phyloP scores from a whole-genome alignment of 768 basidiomycete genomes.

The Mrakia blollopis region DNA sequence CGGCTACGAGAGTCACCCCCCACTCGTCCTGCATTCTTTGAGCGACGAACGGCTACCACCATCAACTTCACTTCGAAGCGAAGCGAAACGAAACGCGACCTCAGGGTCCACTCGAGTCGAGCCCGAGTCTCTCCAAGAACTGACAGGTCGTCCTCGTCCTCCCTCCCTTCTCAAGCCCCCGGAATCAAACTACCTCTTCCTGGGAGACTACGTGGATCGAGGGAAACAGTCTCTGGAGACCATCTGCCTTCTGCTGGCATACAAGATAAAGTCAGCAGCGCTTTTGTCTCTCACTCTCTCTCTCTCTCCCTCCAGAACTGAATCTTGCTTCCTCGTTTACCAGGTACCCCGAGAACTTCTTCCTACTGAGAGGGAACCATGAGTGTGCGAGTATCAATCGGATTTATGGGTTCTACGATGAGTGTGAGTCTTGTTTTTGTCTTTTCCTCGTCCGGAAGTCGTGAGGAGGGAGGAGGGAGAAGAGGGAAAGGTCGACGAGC shows the following conservation, averaged over 20 bases:
- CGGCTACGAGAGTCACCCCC: too few species aligned
- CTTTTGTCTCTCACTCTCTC: not conserved
- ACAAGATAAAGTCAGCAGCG: conserved; percentile 59
- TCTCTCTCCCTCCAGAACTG: too few species aligned
- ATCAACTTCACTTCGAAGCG: too few species aligned
- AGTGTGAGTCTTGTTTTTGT: conserved; percentile 86
- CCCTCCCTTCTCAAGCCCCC: conserved; percentile 53
- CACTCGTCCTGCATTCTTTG: too few species aligned
- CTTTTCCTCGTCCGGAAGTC: not conserved
- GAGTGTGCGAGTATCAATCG: conserved; percentile 99
- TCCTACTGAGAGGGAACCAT: conserved; percentile 97
- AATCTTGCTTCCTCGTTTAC: conserved; percentile 69
- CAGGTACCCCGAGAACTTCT: conserved; percentile 99
- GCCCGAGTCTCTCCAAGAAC: too few species aligned
- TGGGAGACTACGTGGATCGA: conserved; percentile 98
- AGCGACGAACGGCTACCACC: too few species aligned
- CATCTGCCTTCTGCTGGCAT: conserved; percentile 96
- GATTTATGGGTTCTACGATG: conserved; percentile 99
- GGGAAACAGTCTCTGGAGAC: conserved; percentile 99
- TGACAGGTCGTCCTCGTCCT: too few species aligned
- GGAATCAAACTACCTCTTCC: conserved; percentile 99
- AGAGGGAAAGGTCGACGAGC: not conserved
- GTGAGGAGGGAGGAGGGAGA: not conserved
- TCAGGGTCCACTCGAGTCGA: too few species aligned
- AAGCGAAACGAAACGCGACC: too few species aligned